These are phyloP conservation scores for Cylindrodendrum hubeiense DNA, from an alignment of 2,329 filamentous ascomycete species.

Conservation along the genomic window DNA sequence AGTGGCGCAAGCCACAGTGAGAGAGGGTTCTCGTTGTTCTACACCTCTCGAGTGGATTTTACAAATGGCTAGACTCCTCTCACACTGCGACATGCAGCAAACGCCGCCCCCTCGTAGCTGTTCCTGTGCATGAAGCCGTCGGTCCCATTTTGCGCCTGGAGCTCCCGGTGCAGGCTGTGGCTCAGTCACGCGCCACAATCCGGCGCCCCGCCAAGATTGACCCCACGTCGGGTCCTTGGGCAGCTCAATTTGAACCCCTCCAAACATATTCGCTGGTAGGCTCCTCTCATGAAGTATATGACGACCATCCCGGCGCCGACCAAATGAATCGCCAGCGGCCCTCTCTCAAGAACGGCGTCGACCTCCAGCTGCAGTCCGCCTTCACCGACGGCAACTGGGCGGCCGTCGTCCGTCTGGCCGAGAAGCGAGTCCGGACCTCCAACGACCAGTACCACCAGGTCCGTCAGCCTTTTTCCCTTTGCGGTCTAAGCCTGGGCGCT, in stretches of 20 bases:
- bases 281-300: conserved; percentile 24
- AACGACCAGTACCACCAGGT: conserved; percentile 71
- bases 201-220: conserved; percentile 22
- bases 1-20: neutral
- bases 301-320: conserved; percentile 15
- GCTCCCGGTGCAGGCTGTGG: conserved; percentile 13
- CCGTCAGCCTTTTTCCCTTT: conserved; percentile 35
- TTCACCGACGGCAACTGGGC: conserved; percentile 68
- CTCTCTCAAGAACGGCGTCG: conserved; percentile 62
- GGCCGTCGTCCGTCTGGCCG: conserved; percentile 63
- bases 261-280: conserved; percentile 25
- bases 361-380: conserved; percentile 67
- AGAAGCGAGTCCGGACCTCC: conserved; percentile 61
- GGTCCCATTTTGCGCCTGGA: neutral
- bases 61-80: neutral
- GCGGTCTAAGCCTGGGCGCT: neutral
- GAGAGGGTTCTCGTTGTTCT: neutral
- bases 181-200: conserved; percentile 23
- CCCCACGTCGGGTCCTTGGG: conserved; percentile 13
- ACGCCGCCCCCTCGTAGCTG: neutral
- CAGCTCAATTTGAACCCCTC: conserved; percentile 22
- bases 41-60: neutral
- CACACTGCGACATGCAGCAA: neutral
- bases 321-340: conserved; percentile 52
- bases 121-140: neutral